Evolutionary conservation across 805 yeast genomes (phyloP), one percentile per base, ranked within the genome.

Genomic region (Lipomyces chichibuensis): DNA sequence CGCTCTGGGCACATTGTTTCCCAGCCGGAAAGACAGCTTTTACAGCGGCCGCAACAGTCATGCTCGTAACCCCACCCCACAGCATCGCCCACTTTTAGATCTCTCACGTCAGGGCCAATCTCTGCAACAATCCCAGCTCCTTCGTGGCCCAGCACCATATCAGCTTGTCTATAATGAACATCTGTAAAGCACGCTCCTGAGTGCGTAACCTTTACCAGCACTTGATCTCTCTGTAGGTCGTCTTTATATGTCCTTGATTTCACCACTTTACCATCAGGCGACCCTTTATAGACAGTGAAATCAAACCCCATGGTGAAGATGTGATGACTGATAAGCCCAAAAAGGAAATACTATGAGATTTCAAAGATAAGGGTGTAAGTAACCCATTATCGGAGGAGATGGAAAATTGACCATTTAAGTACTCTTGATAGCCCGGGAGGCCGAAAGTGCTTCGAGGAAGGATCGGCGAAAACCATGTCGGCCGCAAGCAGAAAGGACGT

Each of bases 121-220:
- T 20, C 25, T 13, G n/a, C 33, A 14, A 60, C 63, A 37, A 60
- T 51, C 32, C 63, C 63, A 37, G n/a, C 35, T 25, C 57, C 57
- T 35, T 60, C 63, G 57, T 60, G 63, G n/a, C 63, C 63, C 1
- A 60, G 63, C 13, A 33, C 54, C 33, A 20, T 52, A 29, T 46
- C 57, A 14, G 32, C 17, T 8, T 32, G 29, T 43, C 23, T 11
- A n/a, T 51, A 60, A 53, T 60, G 63, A 23, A 37, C 51, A 23
- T 60, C 63, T 14, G 63, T 60, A 29, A 37, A 33, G 58, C 63
- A 60, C 23, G 33, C 43, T 9, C 63, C 63, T n/a, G 57, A 60
- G 52, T 60, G 63, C 2, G 63, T 60, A 20, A 60, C 33, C 49
- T 60, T 60, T 2, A 60, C 57, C 33, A 51, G 29, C 46, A 39